A percentile compares a stretch with the other conserved stretches of the same genome.
Evolutionary conservation across 257 asterid genomes (phyloP).

Genomic region (Gardenia jasminoides): DNA sequence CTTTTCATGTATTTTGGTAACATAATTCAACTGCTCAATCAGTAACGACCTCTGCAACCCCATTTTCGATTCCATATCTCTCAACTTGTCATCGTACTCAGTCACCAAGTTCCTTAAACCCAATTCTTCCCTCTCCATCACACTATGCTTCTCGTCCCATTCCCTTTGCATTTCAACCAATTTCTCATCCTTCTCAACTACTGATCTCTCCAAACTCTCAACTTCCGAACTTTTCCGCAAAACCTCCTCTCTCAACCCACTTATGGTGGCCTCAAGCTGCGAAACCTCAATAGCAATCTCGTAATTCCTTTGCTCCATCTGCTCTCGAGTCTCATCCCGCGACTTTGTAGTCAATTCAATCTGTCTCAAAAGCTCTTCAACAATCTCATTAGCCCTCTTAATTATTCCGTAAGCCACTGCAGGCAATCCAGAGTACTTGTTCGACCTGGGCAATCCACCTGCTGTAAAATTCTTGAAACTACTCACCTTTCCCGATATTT

Average conservation of each 20-base stretch:
- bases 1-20: constrained; percentile 62
- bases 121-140: constrained; percentile 52
- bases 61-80: constrained; percentile 37
- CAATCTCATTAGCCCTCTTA: constrained; percentile 87
- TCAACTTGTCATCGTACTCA: constrained; percentile 46
- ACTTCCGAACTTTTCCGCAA: constrained; percentile 49
- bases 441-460: constrained; percentile 77
- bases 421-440: constrained; percentile 85
- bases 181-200: constrained; percentile 56
- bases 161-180: constrained; percentile 50
- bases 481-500: constrained; percentile 80
- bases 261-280: constrained; percentile 74
- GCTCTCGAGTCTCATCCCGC: constrained; percentile 76
- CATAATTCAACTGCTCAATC: constrained; percentile 68
- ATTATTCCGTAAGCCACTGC: constrained; percentile 92
- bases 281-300: constrained; percentile 98
- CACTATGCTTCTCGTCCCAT: constrained; percentile 44
- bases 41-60: constrained; percentile 66
- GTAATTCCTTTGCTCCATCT: constrained; percentile 88
- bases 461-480: constrained; percentile 68
- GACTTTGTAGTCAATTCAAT: constrained; percentile 60
- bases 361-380: constrained; percentile 82
- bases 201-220: constrained; percentile 42
- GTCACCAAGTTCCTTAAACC: constrained; percentile 49
- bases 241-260: constrained; percentile 75